These are phyloP conservation scores for Aspergillus novofumigatus DNA, from an alignment of 2,329 filamentous ascomycete species.

Conservation along the genomic window DNA sequence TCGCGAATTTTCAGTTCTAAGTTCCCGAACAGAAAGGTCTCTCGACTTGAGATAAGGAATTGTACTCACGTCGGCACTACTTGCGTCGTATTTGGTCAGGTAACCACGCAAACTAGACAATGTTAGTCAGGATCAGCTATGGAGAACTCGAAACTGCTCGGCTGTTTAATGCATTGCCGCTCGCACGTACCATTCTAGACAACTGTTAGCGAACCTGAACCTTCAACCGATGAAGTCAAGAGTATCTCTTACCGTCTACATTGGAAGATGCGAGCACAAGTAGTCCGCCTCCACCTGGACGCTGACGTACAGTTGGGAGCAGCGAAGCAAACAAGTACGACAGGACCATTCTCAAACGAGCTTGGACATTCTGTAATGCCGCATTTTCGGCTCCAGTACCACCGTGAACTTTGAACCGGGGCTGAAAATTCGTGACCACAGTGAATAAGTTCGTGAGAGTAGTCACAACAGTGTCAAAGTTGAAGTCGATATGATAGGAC, in stretches of 20 bases:
- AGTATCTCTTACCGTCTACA: slow-evolving; percentile 45
- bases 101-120: slow-evolving; percentile 44
- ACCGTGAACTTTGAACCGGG: slow-evolving; percentile 61
- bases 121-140: slow-evolving; percentile 31
- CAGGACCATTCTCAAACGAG: slow-evolving; percentile 61
- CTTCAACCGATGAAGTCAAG: not conserved
- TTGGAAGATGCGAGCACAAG: slow-evolving; percentile 67
- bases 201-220: slow-evolving; percentile 4
- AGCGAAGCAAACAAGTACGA: slow-evolving; percentile 63
- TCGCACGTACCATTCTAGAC: slow-evolving; percentile 24
- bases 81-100: slow-evolving; percentile 67
- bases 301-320: slow-evolving; percentile 55
- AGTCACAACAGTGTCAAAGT: slow-evolving; percentile 66
- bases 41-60: not conserved
- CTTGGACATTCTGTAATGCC: slow-evolving; percentile 65
- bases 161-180: not conserved
- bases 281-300: slow-evolving; percentile 54
- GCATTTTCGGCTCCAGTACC: slow-evolving; percentile 60
- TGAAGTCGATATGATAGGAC: slow-evolving; percentile 66
- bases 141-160: not conserved
- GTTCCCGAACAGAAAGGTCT: not conserved
- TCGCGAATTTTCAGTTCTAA: not conserved
- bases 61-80: slow-evolving; percentile 50
- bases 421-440: slow-evolving; percentile 56
- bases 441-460: slow-evolving; percentile 59